Evolutionary conservation across 257 asterid genomes (phyloP), one percentile per base, ranked within the genome.

Genomic region (Capsicum chinense): DNA sequence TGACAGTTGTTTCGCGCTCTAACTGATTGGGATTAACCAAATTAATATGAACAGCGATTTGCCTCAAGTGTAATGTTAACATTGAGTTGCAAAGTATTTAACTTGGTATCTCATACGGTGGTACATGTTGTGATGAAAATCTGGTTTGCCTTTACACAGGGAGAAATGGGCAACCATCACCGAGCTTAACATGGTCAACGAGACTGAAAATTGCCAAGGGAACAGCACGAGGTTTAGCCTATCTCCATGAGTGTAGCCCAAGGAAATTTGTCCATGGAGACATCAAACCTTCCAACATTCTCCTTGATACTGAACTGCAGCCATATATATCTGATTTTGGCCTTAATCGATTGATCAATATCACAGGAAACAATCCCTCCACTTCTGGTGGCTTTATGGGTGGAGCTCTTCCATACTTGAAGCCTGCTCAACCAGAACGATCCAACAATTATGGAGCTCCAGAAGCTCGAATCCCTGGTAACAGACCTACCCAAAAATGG

Each of bases 191-290:
- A 9, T 96, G 99, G 99, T 87, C 93, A 54, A 86, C 86, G 60
- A 87, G 99, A 86, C 88, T 96, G 66, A 92, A 88, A 79, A 88
- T 96, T 71, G 91, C 93, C 0, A 93, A 92, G 85, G 99, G 98
- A 44, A 86, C 92, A 1, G 98, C 97, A 1, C 88, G 94, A 47
- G 99, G 98, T 69, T 84, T 96, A 68, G 98, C 98, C 82, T 94
- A 96, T 89, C 93, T 96, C 37, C 99, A 96, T 56, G 99, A 96
- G 85, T 96, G 98, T 85, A 96, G 97, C 91, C 98, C 98, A 14
- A 88, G 98, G 71, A 96, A 96, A 85, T 96, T 92, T 67, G 92
- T 96, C 83, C 99, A 96, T 44, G 98, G 94, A 54, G 97, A 94
- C 69, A 15, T 96, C 17, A 94, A 93, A 79, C 98, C 98, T 26